Conservation (phyloP, 352 stramenopile species). For the Phytophthora podocarpi region DNA sequence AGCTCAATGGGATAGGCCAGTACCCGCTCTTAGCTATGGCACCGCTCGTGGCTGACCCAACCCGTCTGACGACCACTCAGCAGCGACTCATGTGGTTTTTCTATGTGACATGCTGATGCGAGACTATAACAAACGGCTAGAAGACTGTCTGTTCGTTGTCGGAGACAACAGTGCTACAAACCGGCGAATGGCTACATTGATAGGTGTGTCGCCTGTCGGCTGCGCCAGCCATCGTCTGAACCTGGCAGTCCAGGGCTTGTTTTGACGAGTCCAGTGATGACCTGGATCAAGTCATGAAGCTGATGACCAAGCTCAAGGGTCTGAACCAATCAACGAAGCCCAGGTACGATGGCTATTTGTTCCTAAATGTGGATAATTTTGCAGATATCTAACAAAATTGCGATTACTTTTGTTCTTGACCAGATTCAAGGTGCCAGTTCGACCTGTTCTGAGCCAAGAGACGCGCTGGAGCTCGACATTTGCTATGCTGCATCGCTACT, state of each 20-base stretch:
- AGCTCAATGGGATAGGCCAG: not conserved
- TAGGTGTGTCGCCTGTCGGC: not conserved
- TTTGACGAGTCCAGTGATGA: too few species aligned
- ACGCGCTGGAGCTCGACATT: not conserved
- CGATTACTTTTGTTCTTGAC: too few species aligned
- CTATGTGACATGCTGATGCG: not conserved
- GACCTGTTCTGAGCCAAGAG: not conserved
- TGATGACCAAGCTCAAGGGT: not conserved
- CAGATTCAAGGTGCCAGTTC: not conserved
- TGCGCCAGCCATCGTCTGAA: not conserved
- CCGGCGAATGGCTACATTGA: not conserved
- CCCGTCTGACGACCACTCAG: not conserved
- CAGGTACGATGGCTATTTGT: too few species aligned
- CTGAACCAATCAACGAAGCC: slow-evolving; percentile 1
- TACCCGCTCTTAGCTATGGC: not conserved
- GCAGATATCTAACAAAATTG: too few species aligned
- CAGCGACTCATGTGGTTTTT: not conserved
- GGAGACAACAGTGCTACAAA: not conserved
- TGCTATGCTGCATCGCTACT: not conserved
- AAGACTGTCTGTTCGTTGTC: not conserved
- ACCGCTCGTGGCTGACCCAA: not conserved
- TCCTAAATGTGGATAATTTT: too few species aligned
- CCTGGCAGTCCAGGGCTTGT: not conserved
- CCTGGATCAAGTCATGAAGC: not conserved
- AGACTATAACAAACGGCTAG: not conserved